Evolutionary conservation across 805 yeast genomes (phyloP), one percentile per base, ranked within the genome.

Genomic region (Yarrowia sp.): DNA sequence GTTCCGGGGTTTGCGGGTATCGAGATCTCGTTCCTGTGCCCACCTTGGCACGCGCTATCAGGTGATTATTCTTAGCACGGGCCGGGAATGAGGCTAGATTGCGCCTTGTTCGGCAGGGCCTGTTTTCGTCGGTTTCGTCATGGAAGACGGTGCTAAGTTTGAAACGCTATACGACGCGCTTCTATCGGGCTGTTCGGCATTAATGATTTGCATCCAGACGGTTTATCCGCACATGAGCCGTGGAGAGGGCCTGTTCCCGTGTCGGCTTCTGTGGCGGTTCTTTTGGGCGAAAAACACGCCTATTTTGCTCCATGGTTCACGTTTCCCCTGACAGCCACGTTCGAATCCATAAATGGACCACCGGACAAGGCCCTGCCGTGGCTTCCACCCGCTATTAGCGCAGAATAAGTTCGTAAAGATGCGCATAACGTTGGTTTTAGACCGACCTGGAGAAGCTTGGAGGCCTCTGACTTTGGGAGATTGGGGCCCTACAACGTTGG

Each of bases 401-500:
- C 33, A 38, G 43, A 38, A 2, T 2, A 19, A 14, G 58, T 52
- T 52, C 34, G 40, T 5, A 10, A 50, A 17, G 55, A 8, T 7
- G 24, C 14, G 40, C 38, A 15, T 33, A 30, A 30, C 52, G 38
- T 47, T 34, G 10, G n/a, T 17, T 30, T 50, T 17, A 39, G n/a
- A 13, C 56, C 24, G 8, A 36, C 14, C 33, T 52, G 7, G 10
- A 1, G 5, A 49, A 49, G 10, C 36, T 34, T 15, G 12, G 9
- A 3, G 8, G 4, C n/a, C 2, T 9, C 17, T 19, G n/a, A 9
- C 3, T 34, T 17, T 34, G 56, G 56, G 56, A 50, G 56, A 50
- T 33, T 20, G 43, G 34, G n/a, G 43, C 43, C 58, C 58, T 52
- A 30, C 52, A 30, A 30, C 20, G 20, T 30, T 47, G 36, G 15